These are phyloP conservation scores for Colletotrichum tabaci DNA, from an alignment of 2,329 filamentous ascomycete genomes.

Conservation along the genomic window DNA sequence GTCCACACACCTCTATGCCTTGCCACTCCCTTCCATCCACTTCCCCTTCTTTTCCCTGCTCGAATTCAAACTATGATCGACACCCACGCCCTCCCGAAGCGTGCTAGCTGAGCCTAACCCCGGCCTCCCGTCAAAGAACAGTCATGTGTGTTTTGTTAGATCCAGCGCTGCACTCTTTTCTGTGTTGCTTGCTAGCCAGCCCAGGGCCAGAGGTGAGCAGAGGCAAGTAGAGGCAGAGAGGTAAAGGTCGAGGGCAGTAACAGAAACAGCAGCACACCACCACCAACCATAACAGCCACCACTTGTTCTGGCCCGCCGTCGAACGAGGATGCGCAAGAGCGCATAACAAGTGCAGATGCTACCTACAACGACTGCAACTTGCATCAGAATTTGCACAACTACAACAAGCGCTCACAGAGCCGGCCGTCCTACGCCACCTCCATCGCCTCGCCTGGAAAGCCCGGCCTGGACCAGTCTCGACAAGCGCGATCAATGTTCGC, in stretches of 20 bases:
- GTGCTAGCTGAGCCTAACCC: constrained; percentile 33
- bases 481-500: constrained; percentile 8
- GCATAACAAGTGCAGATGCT: constrained; percentile 16
- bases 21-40: not conserved
- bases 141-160: constrained; percentile 31
- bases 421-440: constrained; percentile 22
- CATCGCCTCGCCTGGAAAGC: not conserved
- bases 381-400: constrained; percentile 6
- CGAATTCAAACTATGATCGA: constrained; percentile 40
- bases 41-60: constrained; percentile 27
- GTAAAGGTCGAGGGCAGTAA: not conserved
- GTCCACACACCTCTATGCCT: not conserved
- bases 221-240: no score
- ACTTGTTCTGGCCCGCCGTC: constrained; percentile 24
- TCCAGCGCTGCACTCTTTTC: constrained; percentile 21
- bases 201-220: not conserved
- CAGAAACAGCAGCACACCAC: constrained; percentile 12
- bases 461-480: constrained; percentile 19
- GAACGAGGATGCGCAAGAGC: constrained; percentile 9
- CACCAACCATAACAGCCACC: constrained; percentile 17
- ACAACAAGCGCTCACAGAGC: constrained; percentile 10
- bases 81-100: constrained; percentile 32
- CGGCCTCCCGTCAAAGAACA: constrained; percentile 28
- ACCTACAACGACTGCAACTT: constrained; percentile 2
- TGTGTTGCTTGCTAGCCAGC: constrained; percentile 3